Conservation (phyloP, 495 filamentous ascomycete species). For the Echria macrotheca region DNA sequence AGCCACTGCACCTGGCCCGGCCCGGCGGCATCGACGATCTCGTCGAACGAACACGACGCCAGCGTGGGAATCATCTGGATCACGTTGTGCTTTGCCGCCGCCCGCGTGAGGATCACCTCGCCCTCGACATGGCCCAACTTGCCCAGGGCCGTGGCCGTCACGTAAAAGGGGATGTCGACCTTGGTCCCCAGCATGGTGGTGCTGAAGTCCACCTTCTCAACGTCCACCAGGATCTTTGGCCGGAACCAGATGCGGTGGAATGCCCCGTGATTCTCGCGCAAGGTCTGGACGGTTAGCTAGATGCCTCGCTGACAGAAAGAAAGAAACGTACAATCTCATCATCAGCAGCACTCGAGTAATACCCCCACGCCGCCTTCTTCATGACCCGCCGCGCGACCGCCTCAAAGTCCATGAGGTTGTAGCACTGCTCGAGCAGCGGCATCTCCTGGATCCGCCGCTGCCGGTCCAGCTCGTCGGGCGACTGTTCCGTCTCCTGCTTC, state of each 20-base stretch:
- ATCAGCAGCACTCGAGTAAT: slow-evolving; percentile 93
- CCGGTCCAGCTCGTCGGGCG: slow-evolving; percentile 73
- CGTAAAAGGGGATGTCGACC: slow-evolving; percentile 78
- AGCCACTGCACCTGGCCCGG: slow-evolving; percentile 91
- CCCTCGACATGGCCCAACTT: slow-evolving; percentile 88
- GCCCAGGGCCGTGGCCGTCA: slow-evolving; percentile 86
- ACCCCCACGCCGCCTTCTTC: slow-evolving; percentile 95
- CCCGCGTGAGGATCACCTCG: slow-evolving; percentile 82
- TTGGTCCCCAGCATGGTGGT: slow-evolving; percentile 91
- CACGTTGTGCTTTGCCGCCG: slow-evolving; percentile 78
- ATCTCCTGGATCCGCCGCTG: slow-evolving; percentile 69
- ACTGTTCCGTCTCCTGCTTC: slow-evolving; percentile 59
- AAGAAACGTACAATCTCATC: slow-evolving; percentile 73
- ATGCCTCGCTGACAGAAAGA: neutral
- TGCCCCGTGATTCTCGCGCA: slow-evolving; percentile 93
- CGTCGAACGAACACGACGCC: slow-evolving; percentile 96
- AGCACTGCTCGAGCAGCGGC: slow-evolving; percentile 83
- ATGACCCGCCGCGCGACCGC: slow-evolving; percentile 78
- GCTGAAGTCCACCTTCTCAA: slow-evolving; percentile 75
- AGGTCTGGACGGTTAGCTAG: slow-evolving; percentile 54
- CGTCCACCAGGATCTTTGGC: slow-evolving; percentile 76
- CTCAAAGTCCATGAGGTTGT: slow-evolving; percentile 94
- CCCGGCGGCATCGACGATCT: slow-evolving; percentile 80
- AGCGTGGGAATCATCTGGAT: slow-evolving; percentile 97
- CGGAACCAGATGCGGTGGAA: slow-evolving; percentile 99